Conservation (phyloP, 768 basidiomycete genomes). For the Rhizopogon vesiculosus region DNA sequence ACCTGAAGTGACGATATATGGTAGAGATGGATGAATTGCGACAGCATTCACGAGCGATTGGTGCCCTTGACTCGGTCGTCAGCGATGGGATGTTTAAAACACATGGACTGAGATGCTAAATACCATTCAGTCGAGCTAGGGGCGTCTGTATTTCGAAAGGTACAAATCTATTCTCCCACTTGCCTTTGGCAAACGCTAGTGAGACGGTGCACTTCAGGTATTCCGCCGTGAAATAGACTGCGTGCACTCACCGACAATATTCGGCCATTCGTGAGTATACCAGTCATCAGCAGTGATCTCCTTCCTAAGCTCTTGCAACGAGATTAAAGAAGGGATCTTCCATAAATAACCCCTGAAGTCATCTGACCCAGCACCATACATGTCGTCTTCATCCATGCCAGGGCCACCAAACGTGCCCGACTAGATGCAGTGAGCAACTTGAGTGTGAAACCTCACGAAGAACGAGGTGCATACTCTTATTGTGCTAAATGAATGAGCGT, state of each 20-base stretch:
- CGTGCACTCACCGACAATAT: conserved; percentile 34
- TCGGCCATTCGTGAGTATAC: conserved; percentile 28
- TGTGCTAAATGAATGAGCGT: conserved; percentile 62
- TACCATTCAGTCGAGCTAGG: conserved; percentile 57
- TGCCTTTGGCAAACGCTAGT: conserved; percentile 43
- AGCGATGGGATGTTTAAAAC: not conserved
- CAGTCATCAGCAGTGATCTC: conserved; percentile 45
- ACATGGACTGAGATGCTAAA: not conserved
- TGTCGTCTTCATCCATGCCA: conserved; percentile 45
- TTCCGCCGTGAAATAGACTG: conserved; percentile 4
- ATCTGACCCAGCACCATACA: conserved; percentile 77
- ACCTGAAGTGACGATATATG: conserved; percentile 65
- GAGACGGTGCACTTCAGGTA: conserved; percentile 2
- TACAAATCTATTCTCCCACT: conserved; percentile 40
- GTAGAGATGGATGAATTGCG: conserved; percentile 66
- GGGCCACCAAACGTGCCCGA: conserved; percentile 74
- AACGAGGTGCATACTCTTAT: conserved; percentile 55
- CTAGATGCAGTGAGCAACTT: conserved; percentile 28
- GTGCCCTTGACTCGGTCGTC: conserved; percentile 43
- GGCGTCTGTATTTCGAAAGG: conserved; percentile 65
- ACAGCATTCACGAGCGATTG: conserved; percentile 73
- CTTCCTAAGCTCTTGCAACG: conserved; percentile 40
- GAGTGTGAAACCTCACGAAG: not conserved
- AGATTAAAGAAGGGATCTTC: conserved; percentile 54
- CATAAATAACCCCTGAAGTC: conserved; percentile 80